These are phyloP conservation scores for Zalaria obscura DNA, from an alignment of 2,329 filamentous ascomycete species.

Conservation along the genomic window DNA sequence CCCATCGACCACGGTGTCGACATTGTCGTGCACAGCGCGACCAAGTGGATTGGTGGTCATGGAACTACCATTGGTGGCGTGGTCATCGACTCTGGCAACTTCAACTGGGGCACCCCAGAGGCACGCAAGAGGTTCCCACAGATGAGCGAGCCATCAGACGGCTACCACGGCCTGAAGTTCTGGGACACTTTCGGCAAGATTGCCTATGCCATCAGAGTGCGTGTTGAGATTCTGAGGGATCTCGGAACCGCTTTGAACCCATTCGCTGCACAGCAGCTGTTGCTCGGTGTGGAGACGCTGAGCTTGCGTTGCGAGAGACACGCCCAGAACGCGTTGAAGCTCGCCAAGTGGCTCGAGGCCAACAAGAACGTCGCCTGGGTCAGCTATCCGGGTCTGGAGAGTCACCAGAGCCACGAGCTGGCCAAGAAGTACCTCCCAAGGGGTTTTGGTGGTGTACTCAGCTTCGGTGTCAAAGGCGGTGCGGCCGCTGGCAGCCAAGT, in stretches of 20 bases:
- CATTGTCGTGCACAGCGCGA: constrained; percentile 45
- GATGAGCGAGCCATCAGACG: constrained; percentile 74
- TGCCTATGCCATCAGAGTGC: constrained; percentile 69
- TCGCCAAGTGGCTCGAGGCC: constrained; percentile 72
- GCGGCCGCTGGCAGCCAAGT: constrained; percentile 71
- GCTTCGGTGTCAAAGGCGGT: constrained; percentile 85
- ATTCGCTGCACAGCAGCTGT: constrained; percentile 82
- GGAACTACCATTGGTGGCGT: constrained; percentile 83
- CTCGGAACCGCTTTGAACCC: constrained; percentile 72
- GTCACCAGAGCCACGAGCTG: constrained; percentile 61
- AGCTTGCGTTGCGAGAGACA: constrained; percentile 77
- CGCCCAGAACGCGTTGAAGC: constrained; percentile 63
- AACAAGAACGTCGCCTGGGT: constrained; percentile 85
- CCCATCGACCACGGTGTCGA: constrained; percentile 74
- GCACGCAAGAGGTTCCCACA: constrained; percentile 62
- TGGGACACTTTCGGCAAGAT: constrained; percentile 80
- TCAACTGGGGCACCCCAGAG: constrained; percentile 77
- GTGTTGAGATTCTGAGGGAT: constrained; percentile 83
- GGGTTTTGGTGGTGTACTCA: constrained; percentile 81
- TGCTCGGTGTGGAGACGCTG: constrained; percentile 81
- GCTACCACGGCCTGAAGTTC: constrained; percentile 89
- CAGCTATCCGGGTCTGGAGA: constrained; percentile 77
- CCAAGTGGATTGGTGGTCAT: constrained; percentile 95
- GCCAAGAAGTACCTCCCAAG: constrained; percentile 79
- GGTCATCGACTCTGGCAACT: constrained; percentile 77